A percentile compares a stretch with the other conserved stretches of the same genome.
Evolutionary conservation across 2,329 filamentous ascomycete genomes (phyloP).

Genomic region (Podosphaera fusca): DNA sequence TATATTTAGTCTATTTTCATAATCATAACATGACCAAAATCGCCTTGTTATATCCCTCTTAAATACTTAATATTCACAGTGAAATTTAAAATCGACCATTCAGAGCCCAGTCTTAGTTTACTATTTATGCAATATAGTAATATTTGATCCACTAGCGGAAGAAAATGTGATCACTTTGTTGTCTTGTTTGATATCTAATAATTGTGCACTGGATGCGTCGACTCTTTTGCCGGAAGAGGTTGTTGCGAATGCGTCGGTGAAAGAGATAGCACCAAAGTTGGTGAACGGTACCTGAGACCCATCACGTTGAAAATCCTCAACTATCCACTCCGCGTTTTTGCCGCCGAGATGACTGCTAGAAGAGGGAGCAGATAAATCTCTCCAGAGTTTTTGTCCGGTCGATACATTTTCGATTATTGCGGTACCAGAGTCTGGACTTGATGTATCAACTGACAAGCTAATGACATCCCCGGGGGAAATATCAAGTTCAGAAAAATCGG

Average conservation of each 20-base stretch:
- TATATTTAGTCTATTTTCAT: too few relatives aligned
- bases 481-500: conserved; percentile 22
- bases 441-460: conserved; percentile 18
- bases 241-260: neutral
- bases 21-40: too few relatives aligned
- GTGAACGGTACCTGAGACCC: conserved; percentile 21
- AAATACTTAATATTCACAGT: too few relatives aligned
- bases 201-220: neutral
- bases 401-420: conserved; percentile 23
- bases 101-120: neutral
- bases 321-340: conserved; percentile 27
- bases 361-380: conserved; percentile 19
- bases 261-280: conserved; percentile 19
- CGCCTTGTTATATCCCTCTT: too few relatives aligned
- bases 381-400: conserved; percentile 21
- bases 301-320: conserved; percentile 24
- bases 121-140: neutral
- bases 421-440: conserved; percentile 19
- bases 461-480: conserved; percentile 24
- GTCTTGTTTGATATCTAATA: neutral
- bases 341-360: conserved; percentile 17
- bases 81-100: too few relatives aligned
- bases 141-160: neutral
- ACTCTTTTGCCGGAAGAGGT: neutral
- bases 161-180: neutral